phyloP scores from a whole-genome alignment of 345 rosid species.

The Gossypioides kirkii region DNA sequence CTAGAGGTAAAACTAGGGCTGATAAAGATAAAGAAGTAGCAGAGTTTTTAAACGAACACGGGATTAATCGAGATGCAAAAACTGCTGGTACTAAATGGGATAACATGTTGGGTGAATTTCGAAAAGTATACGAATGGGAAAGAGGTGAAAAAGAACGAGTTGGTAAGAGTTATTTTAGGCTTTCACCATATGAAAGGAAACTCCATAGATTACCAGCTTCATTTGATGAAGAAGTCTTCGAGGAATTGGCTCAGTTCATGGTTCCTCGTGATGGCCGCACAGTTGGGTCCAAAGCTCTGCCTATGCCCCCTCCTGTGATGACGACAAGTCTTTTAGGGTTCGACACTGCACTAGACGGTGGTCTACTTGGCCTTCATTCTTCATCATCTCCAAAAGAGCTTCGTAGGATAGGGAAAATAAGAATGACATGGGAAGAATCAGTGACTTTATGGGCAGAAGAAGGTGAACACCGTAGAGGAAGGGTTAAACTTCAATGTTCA shows the following conservation, averaged over 20 bases:
- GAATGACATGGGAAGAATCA: conserved; percentile 96
- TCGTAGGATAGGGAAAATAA: conserved; percentile 82
- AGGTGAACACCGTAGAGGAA: conserved; percentile 76
- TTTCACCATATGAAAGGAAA: conserved; percentile 91
- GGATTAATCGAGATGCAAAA: conserved; percentile 79
- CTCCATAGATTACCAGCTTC: conserved; percentile 85
- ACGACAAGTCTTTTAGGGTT: conserved; percentile 45
- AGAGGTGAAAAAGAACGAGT: conserved; percentile 62
- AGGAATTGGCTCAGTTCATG: conserved; percentile 91
- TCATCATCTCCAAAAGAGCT: conserved; percentile 51
- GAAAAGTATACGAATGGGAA: conserved; percentile 96
- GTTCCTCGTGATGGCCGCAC: conserved; percentile 48
- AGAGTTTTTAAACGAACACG: conserved; percentile 71
- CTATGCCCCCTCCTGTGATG: conserved; percentile 55
- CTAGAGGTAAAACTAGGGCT: conserved; percentile 84
- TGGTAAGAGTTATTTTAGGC: conserved; percentile 92
- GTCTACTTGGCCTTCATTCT: conserved; percentile 18
- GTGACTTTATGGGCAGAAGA: conserved; percentile 96
- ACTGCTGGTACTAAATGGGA: conserved; percentile 99
- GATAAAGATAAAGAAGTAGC: conserved; percentile 95
- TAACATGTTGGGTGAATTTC: conserved; percentile 95
- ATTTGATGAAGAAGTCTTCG: conserved; percentile 91
- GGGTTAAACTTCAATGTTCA: conserved; percentile 67
- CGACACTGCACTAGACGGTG: conserved; percentile 35
- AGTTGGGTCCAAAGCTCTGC: conserved; percentile 34